phyloP scores from a whole-genome alignment of 176 grass and related monocot genomes.

The Bonia amplexicaulis region DNA sequence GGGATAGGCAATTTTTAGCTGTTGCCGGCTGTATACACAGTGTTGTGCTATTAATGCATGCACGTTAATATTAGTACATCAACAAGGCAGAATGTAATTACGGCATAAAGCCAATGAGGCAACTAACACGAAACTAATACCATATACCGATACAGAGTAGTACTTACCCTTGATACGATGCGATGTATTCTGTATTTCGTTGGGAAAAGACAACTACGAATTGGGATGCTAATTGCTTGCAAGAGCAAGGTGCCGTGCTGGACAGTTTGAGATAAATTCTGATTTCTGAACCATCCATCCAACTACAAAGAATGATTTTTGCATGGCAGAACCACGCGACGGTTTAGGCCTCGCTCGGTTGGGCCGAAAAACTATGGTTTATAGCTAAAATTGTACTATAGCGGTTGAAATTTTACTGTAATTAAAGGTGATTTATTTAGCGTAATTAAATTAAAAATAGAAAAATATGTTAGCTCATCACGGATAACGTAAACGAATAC shows the following conservation, averaged over 20 bases:
- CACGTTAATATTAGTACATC: not conserved
- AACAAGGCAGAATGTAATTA: slow-evolving; percentile 17
- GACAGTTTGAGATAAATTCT: not conserved
- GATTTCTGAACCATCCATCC: not conserved
- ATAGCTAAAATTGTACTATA: too few species aligned
- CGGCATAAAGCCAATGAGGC: not conserved
- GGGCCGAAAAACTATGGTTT: too few species aligned
- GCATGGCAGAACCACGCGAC: not conserved
- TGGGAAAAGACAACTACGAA: not conserved
- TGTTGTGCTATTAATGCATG: slow-evolving; percentile 10
- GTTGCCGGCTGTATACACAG: slow-evolving; percentile 42
- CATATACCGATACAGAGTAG: not conserved
- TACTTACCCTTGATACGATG: not conserved
- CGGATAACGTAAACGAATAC: too few species aligned
- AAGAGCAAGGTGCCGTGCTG: not conserved
- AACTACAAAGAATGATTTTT: not conserved
- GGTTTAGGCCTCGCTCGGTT: too few species aligned
- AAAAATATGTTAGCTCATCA: too few species aligned
- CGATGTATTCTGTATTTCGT: not conserved
- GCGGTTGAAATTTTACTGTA: too few species aligned
- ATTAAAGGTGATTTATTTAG: too few species aligned
- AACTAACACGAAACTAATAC: not conserved
- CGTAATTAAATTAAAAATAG: too few species aligned
- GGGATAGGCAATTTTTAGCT: slow-evolving; percentile 38
- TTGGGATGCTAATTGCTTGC: not conserved